Conservation (phyloP, 225 moss, liverwort and hornwort species). For the Ulota crispa region DNA sequence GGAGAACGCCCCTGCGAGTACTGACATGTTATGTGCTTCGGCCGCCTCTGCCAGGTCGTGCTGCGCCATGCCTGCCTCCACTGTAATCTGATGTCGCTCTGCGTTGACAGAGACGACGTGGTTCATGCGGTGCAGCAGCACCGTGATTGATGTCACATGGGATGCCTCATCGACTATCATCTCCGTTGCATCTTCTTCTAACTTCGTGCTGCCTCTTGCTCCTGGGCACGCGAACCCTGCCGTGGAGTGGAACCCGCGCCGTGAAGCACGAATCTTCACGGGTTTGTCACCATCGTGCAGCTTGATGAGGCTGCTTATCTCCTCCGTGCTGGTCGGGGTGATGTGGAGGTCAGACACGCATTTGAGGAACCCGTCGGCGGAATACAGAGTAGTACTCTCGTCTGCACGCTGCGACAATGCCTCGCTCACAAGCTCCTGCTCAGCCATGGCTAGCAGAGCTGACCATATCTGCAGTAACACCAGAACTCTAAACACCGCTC, state of each 20-base stretch:
- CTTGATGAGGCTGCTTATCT: slow-evolving; percentile 26
- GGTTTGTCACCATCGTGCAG: not conserved
- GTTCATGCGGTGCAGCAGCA: slow-evolving; percentile 54
- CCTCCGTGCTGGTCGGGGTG: slow-evolving; percentile 25
- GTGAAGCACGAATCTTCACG: slow-evolving; percentile 19
- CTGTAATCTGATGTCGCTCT: slow-evolving; percentile 30
- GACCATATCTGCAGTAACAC: not conserved
- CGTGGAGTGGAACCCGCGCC: slow-evolving; percentile 18
- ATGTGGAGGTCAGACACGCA: slow-evolving; percentile 23
- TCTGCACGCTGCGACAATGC: slow-evolving; percentile 8
- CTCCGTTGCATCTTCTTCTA: not conserved
- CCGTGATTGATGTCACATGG: slow-evolving; percentile 24
- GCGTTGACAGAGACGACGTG: slow-evolving; percentile 30
- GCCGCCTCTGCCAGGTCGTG: slow-evolving; percentile 45
- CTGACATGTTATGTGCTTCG: slow-evolving; percentile 35
- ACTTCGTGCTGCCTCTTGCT: slow-evolving; percentile 25
- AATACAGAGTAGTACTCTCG: slow-evolving; percentile 3
- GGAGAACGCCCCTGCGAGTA: slow-evolving; percentile 33
- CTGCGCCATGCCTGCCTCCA: slow-evolving; percentile 52
- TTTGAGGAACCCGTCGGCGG: slow-evolving; percentile 20
- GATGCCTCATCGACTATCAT: not conserved
- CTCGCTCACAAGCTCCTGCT: slow-evolving; percentile 13
- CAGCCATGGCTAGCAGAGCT: not conserved
- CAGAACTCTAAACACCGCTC: not conserved
- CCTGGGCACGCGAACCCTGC: slow-evolving; percentile 19